These are phyloP conservation scores for Marchantia polymorpha DNA, from an alignment of 225 moss, liverwort and hornwort species.

Conservation along the genomic window DNA sequence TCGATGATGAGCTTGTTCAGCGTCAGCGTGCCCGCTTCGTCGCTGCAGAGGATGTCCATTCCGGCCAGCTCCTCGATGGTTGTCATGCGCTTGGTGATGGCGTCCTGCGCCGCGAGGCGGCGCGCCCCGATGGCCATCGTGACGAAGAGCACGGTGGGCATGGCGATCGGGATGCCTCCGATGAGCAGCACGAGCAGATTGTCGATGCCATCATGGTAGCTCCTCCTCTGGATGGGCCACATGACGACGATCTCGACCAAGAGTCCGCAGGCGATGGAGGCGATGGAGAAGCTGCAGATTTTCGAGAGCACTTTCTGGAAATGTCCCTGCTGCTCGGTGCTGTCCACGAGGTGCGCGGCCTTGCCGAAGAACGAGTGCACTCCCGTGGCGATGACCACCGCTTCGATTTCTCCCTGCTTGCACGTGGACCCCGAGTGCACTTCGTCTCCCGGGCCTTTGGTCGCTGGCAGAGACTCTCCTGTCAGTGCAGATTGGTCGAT, in stretches of 20 bases:
- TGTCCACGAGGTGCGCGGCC: constrained; percentile 27
- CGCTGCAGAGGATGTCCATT: constrained; percentile 28
- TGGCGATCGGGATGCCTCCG: constrained; percentile 30
- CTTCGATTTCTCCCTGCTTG: constrained; percentile 31
- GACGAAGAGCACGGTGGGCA: constrained; percentile 31
- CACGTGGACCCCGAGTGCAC: constrained; percentile 30
- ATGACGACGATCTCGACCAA: constrained; percentile 18
- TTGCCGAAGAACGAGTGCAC: constrained; percentile 30
- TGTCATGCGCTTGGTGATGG: constrained; percentile 30
- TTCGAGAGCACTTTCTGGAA: constrained; percentile 24
- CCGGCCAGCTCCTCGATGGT: constrained; percentile 30
- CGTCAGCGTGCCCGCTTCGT: constrained; percentile 27
- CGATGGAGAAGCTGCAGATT: constrained; percentile 27
- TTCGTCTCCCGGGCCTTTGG: constrained; percentile 19
- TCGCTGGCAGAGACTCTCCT: constrained; percentile 15
- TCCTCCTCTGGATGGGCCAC: constrained; percentile 18
- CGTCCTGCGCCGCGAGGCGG: constrained; percentile 18
- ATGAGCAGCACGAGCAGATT: constrained; percentile 28
- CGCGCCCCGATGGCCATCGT: constrained; percentile 32
- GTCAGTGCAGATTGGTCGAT: constrained; percentile 16
- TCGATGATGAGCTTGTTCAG: constrained; percentile 30
- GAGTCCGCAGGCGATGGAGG: constrained; percentile 16
- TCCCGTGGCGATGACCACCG: constrained; percentile 29
- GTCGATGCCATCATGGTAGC: constrained; percentile 24
- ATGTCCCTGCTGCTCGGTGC: constrained; percentile 21